These are phyloP conservation scores for Russula earlei DNA, from an alignment of 768 basidiomycete species.

Conservation along the genomic window DNA sequence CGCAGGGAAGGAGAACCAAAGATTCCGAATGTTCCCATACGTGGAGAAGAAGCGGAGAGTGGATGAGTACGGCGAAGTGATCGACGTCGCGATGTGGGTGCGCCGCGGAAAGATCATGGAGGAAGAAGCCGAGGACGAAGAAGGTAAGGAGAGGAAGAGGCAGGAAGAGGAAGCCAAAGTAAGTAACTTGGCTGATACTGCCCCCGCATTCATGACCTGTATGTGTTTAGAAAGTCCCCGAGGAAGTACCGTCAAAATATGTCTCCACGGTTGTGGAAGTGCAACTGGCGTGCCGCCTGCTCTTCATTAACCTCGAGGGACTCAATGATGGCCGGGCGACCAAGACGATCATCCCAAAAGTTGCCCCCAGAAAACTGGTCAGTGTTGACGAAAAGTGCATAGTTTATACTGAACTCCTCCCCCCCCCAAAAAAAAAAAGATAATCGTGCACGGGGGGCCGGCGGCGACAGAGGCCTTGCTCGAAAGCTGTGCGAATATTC, in stretches of 20 bases:
- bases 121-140: conserved; percentile 80
- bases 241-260: conserved; percentile 89
- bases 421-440: conserved; percentile 54
- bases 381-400: conserved; percentile 17
- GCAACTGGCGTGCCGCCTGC: conserved; percentile 73
- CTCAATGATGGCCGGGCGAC: conserved; percentile 94
- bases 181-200: not conserved
- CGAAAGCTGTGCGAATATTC: conserved; percentile 71
- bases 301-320: conserved; percentile 95
- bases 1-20: conserved; percentile 54
- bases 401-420: not conserved
- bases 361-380: conserved; percentile 94
- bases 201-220: not conserved
- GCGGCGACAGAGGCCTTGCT: conserved; percentile 64
- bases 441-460: conserved; percentile 73
- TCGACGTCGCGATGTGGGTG: conserved; percentile 95
- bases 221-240: conserved; percentile 51
- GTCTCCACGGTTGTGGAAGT: conserved; percentile 67
- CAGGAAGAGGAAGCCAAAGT: conserved; percentile 83
- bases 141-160: conserved; percentile 61
- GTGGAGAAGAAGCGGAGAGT: conserved; percentile 87
- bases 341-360: conserved; percentile 92
- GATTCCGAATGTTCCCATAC: conserved; percentile 97
- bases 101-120: conserved; percentile 85
- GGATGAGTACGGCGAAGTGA: conserved; percentile 90